phyloP scores from a whole-genome alignment of 2,329 filamentous ascomycete genomes.

The Diplodia mutila region DNA sequence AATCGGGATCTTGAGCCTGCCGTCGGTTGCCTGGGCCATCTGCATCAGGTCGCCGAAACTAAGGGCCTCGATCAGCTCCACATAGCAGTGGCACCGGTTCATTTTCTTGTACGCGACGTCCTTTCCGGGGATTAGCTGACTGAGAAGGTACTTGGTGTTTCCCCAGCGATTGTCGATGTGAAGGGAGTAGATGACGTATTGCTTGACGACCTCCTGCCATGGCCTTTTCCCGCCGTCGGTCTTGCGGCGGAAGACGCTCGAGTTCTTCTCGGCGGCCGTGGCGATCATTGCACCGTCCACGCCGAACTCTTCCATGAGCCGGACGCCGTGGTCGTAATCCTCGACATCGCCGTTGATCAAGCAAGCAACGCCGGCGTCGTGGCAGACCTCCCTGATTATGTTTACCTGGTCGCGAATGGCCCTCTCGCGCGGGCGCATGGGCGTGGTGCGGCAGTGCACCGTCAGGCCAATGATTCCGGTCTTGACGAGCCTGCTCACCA shows the following conservation, averaged over 20 bases:
- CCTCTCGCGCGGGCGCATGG: constrained; percentile 88
- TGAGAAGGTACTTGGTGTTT: constrained; percentile 91
- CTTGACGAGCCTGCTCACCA: constrained; percentile 77
- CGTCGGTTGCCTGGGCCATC: constrained; percentile 68
- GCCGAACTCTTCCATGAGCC: constrained; percentile 76
- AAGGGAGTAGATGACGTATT: constrained; percentile 74
- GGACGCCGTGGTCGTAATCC: constrained; percentile 70
- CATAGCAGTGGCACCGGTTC: constrained; percentile 71
- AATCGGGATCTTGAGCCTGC: constrained; percentile 49
- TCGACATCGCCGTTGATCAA: constrained; percentile 94
- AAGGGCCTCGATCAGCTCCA: constrained; percentile 67
- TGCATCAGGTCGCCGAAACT: constrained; percentile 66
- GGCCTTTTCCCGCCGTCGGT: constrained; percentile 70
- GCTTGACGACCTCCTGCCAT: constrained; percentile 77
- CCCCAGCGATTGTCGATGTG: constrained; percentile 83
- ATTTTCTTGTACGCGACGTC: constrained; percentile 64
- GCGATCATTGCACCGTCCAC: constrained; percentile 98
- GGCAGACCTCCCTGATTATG: constrained; percentile 82
- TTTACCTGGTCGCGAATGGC: constrained; percentile 84
- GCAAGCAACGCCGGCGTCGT: constrained; percentile 84
- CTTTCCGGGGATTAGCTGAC: constrained; percentile 84
- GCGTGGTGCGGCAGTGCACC: constrained; percentile 92
- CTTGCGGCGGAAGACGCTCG: constrained; percentile 77
- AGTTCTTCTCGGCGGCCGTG: constrained; percentile 86
- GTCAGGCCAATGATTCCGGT: constrained; percentile 94